A percentile compares a stretch with the other conserved stretches of the same genome.
Evolutionary conservation across 2,329 filamentous ascomycete species (phyloP).

Genomic region (Ophiosphaerella korrae): DNA sequence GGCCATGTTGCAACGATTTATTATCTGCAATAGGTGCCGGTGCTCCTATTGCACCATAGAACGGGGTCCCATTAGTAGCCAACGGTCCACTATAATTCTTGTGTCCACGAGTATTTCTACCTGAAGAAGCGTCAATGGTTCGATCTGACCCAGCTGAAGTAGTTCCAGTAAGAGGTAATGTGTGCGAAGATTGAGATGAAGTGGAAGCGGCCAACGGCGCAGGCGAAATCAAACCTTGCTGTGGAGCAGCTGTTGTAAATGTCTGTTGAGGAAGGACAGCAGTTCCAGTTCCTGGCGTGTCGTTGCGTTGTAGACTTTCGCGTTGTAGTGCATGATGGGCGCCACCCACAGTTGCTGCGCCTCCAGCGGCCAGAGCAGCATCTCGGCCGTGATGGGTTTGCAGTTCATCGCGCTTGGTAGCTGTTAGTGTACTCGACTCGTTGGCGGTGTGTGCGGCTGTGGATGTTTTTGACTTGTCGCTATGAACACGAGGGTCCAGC

Average conservation of each 20-base stretch:
- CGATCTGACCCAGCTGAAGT: neutral
- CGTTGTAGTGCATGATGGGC: slow-evolving; percentile 4
- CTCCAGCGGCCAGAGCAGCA: slow-evolving; percentile 15
- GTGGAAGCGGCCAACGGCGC: slow-evolving; percentile 4
- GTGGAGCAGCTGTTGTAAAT: neutral
- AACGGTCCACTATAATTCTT: slow-evolving; percentile 1
- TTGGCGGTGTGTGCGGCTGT: neutral
- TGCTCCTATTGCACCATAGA: slow-evolving; percentile 16
- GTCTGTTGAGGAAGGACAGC: slow-evolving; percentile 4
- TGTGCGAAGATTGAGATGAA: neutral
- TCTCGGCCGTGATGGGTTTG: slow-evolving; percentile 23
- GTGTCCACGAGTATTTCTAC: neutral
- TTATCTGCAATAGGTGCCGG: slow-evolving; percentile 8
- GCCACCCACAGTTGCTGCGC: slow-evolving; percentile 1
- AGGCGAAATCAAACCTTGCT: slow-evolving; percentile 5
- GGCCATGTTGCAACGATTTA: neutral
- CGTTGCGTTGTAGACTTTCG: slow-evolving; percentile 5
- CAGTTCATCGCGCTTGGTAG: neutral
- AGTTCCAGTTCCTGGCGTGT: slow-evolving; percentile 8
- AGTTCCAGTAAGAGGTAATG: neutral
- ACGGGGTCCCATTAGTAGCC: slow-evolving; percentile 4
- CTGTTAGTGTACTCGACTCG: neutral
- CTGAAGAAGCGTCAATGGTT: too few species aligned
- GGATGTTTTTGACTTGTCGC: neutral
- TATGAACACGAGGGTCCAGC: slow-evolving; percentile 3